Percentiles rank a stretch among this genome's conserved stretches.
Evolutionary conservation across 805 yeast species (phyloP).

Genomic region (Zygoascus tannicola): DNA sequence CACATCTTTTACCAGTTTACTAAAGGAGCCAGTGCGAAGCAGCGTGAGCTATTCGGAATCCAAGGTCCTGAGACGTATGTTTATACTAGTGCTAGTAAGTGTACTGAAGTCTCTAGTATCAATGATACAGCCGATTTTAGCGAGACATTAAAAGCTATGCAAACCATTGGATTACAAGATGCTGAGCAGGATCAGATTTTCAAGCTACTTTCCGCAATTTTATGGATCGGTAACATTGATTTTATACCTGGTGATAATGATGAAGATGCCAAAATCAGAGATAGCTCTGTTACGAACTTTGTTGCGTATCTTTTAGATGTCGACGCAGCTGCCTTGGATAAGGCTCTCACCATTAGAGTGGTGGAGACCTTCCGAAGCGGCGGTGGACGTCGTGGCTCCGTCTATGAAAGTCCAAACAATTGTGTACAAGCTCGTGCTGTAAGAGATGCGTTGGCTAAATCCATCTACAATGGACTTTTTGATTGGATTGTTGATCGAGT

Average conservation of each 20-base stretch:
- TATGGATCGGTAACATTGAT: conserved; percentile 92
- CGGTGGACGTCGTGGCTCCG: conserved; percentile 85
- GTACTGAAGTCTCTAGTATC: conserved; percentile 77
- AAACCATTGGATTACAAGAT: conserved; percentile 70
- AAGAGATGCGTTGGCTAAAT: conserved; percentile 91
- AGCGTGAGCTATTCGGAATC: conserved; percentile 77
- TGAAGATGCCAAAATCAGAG: conserved; percentile 76
- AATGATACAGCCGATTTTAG: conserved; percentile 72
- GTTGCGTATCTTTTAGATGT: conserved; percentile 88
- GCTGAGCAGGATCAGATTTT: conserved; percentile 87
- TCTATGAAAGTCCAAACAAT: conserved; percentile 90
- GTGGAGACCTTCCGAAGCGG: conserved; percentile 87
- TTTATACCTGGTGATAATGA: conserved; percentile 70
- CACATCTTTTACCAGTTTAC: conserved; percentile 96
- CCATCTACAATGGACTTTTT: conserved; percentile 81
- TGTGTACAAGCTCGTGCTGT: conserved; percentile 85
- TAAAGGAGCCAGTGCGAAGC: conserved; percentile 76
- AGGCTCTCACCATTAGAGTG: conserved; percentile 66
- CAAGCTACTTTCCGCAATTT: conserved; percentile 68
- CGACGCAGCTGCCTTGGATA: conserved; percentile 52
- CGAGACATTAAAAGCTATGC: conserved; percentile 82
- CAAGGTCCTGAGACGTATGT: conserved; percentile 90
- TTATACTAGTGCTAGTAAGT: conserved; percentile 79
- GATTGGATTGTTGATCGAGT: conserved; percentile 96
- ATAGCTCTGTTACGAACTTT: conserved; percentile 84